A percentile compares a stretch with the other conserved stretches of the same genome.
These are phyloP conservation scores for Clausena lansium DNA, from an alignment of 345 rosid species.

Conservation along the genomic window DNA sequence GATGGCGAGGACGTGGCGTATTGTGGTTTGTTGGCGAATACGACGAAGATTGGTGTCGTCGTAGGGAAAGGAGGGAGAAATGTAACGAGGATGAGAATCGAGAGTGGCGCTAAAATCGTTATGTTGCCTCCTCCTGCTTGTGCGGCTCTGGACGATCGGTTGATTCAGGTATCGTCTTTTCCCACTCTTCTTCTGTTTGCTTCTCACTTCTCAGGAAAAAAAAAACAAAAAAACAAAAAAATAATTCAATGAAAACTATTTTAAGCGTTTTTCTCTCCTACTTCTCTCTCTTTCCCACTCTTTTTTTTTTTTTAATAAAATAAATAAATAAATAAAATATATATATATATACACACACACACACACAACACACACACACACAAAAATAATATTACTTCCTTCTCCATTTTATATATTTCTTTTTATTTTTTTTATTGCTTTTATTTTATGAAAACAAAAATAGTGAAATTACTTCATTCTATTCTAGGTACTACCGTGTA, in stretches of 20 bases:
- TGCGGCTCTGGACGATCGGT: slow-evolving; percentile 38
- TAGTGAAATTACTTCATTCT: background rate
- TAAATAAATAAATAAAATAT: no score
- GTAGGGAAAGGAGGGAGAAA: slow-evolving; percentile 48
- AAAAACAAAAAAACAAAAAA: background rate
- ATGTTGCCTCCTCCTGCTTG: slow-evolving; percentile 57
- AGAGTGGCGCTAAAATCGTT: slow-evolving; percentile 52
- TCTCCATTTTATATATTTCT: no score
- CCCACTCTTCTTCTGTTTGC: no score
- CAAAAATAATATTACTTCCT: no score
- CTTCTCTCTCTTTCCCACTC: background rate
- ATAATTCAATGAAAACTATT: background rate
- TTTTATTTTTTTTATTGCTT: no score
- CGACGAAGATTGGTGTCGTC: slow-evolving; percentile 49
- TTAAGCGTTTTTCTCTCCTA: background rate
- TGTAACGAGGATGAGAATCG: slow-evolving; percentile 44
- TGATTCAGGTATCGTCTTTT: slow-evolving; percentile 51
- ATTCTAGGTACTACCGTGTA: no score
- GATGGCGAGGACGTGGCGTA: slow-evolving; percentile 35
- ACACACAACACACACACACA: no score
- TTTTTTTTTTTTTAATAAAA: no score
- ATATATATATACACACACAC: no score
- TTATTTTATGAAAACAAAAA: background rate
- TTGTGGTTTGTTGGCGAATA: slow-evolving; percentile 57
- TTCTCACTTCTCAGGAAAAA: slow-evolving; percentile 9